A percentile compares a stretch with the other conserved stretches of the same genome.
Conservation (phyloP, 495 filamentous ascomycete genomes). For the Peziza echinospora region DNA sequence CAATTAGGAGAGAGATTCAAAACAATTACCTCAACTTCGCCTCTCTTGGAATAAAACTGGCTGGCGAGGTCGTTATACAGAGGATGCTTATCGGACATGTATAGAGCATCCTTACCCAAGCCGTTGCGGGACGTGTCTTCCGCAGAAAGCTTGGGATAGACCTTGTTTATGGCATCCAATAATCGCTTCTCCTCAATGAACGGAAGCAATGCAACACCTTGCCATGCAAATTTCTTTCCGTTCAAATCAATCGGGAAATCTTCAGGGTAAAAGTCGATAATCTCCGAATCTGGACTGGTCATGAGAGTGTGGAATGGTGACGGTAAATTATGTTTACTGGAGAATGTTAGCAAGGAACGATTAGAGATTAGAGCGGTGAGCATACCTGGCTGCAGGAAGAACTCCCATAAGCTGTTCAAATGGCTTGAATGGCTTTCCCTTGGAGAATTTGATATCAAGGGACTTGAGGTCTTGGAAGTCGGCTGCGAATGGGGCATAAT, state of each 20-base stretch:
- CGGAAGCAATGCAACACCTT: conserved; percentile 78
- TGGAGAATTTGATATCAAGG: conserved; percentile 60
- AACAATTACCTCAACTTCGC: conserved; percentile 26
- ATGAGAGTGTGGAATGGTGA: conserved; percentile 71
- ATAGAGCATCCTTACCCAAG: conserved; percentile 56
- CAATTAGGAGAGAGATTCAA: not conserved
- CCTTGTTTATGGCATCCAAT: conserved; percentile 59
- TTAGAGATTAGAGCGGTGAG: too few species aligned
- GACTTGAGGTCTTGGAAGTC: conserved; percentile 75
- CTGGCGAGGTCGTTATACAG: conserved; percentile 61
- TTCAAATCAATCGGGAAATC: conserved; percentile 87
- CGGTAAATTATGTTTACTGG: conserved; percentile 82
- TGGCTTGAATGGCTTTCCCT: conserved; percentile 67
- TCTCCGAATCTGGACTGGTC: conserved; percentile 65
- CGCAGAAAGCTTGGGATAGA: conserved; percentile 53
- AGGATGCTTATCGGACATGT: conserved; percentile 60
- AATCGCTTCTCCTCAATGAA: conserved; percentile 89
- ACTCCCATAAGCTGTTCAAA: conserved; percentile 99
- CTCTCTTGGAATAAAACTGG: conserved; percentile 82
- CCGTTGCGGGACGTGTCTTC: conserved; percentile 63
- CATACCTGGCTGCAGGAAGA: conserved; percentile 66
- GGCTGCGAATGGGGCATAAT: conserved; percentile 92
- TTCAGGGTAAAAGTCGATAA: conserved; percentile 92
- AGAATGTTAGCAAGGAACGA: too few species aligned
- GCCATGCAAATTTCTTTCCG: conserved; percentile 97